A percentile compares a stretch with the other conserved stretches of the same genome.
These are phyloP conservation scores for Epichloe sylvatica DNA, from an alignment of 2,329 filamentous ascomycete species.

Conservation along the genomic window DNA sequence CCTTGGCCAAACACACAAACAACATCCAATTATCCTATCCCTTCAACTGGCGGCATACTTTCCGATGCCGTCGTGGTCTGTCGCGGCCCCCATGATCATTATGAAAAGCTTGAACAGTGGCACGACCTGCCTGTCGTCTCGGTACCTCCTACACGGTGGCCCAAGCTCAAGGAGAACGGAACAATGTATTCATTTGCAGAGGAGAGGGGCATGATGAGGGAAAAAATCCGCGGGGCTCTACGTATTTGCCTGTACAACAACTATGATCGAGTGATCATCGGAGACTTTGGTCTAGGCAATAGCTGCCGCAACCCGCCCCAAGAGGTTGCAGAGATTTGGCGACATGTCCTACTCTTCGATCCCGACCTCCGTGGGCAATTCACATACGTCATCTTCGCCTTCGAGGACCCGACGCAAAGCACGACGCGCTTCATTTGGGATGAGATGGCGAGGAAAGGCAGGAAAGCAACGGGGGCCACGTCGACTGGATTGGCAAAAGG, in stretches of 20 bases:
- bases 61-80: conserved; percentile 61
- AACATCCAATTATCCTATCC: conserved; percentile 54
- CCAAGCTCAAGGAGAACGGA: conserved; percentile 56
- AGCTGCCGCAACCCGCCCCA: conserved; percentile 49
- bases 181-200: conserved; percentile 56
- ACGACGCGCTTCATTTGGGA: conserved; percentile 39
- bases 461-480: conserved; percentile 17
- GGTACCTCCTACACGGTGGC: conserved; percentile 56
- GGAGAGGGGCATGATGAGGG: conserved; percentile 56
- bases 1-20: conserved; percentile 37
- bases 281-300: conserved; percentile 52
- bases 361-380: conserved; percentile 49
- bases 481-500: conserved; percentile 13
- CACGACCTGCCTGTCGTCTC: conserved; percentile 56
- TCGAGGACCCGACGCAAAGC: conserved; percentile 43
- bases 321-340: conserved; percentile 52
- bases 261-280: conserved; percentile 44
- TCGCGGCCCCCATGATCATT: conserved; percentile 53
- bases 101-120: conserved; percentile 43
- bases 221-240: conserved; percentile 58
- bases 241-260: conserved; percentile 51
- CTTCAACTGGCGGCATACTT: conserved; percentile 53
- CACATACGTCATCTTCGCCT: conserved; percentile 47
- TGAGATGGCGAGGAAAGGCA: conserved; percentile 39
- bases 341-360: conserved; percentile 49